Conservation (phyloP, 352 stramenopile genomes). For the Aphanomyces astaci region DNA sequence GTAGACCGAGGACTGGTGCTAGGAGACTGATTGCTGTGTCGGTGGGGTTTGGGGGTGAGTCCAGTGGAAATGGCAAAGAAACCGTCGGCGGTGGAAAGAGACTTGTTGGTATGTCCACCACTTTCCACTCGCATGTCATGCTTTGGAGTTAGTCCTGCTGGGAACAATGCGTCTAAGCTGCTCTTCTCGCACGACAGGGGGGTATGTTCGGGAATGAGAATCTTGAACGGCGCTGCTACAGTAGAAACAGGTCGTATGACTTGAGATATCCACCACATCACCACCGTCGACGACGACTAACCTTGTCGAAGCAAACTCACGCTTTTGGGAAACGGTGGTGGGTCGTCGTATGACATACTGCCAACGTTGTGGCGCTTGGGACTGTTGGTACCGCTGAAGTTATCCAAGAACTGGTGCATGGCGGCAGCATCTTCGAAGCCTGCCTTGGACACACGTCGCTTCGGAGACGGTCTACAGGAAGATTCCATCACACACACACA, state of each 20-base stretch:
- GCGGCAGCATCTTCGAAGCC: conserved; percentile 19
- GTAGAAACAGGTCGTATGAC: neutral
- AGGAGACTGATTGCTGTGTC: neutral
- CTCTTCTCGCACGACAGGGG: conserved; percentile 17
- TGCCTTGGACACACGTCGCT: conserved; percentile 21
- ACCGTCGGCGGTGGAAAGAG: neutral
- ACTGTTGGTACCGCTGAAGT: conserved; percentile 5
- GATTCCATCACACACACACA: neutral
- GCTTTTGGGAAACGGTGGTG: conserved; percentile 18
- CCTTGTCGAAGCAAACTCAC: conserved; percentile 20
- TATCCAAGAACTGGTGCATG: conserved; percentile 10
- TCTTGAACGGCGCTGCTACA: conserved; percentile 20
- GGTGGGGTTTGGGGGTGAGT: neutral
- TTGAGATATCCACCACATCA: too few relatives aligned
- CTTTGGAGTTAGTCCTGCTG: neutral
- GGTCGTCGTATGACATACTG: conserved; percentile 22
- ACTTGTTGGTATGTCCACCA: neutral
- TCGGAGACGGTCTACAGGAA: conserved; percentile 15
- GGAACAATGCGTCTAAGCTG: conserved; percentile 20
- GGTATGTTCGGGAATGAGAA: conserved; percentile 11
- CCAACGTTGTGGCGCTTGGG: conserved; percentile 20
- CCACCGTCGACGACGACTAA: neutral
- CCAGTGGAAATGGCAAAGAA: neutral
- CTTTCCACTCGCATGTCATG: neutral
- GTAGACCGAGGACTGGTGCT: neutral